Base-by-base conservation (phyloP, 1,284 basidiomycete genomes). In the Sanghuangporus weigelae region DNA sequence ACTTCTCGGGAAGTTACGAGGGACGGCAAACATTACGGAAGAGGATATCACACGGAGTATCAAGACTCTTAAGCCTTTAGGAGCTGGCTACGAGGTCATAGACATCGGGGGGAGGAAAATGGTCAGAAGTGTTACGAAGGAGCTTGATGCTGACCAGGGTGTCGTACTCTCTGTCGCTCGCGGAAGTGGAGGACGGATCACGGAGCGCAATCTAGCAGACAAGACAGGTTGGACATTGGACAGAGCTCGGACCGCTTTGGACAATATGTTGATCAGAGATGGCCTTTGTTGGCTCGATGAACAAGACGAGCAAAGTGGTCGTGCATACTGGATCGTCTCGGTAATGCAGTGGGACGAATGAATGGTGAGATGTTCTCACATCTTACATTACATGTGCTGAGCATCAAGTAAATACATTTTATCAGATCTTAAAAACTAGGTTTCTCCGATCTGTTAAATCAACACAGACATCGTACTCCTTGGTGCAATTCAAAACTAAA, bases 211-310 rank as follows among this genome's bases (percentile, higher is more conserved):
- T 38, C 75, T 94, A 19, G 79, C 87, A 39, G 73, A 74, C 35
- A 73, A 78, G 53, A 84, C 84, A n/a, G 87, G 86, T 3, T 98
- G 96, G 96, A 84, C 84, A 0, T 73, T 80, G 44, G 89, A 92
- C 19, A 80, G 96, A 35, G 89, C 93, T 0, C 79, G 81, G 44
- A 83, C 86, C 4, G 94, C 90, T 1, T 74, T 99, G 69, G 89
- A 95, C 67, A 95, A 96, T 68, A 95, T 96, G 85, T 81, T 95
- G 12, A 80, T 95, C 69, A 80, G 90, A 39, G 95, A 98, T 69
- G 96, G 95, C 0, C 79, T 97, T 49, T 95, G 94, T 60, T 99
- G 96, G 96, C 73, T 98, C 39, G 96, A 99, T 72, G 88, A 92
- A 48, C 93, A 95, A 74, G 90, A 90, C 65, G 84, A 86, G 67